These are phyloP conservation scores for Pelagophyceae sp. DNA, from an alignment of 352 stramenopile genomes.

Conservation along the genomic window DNA sequence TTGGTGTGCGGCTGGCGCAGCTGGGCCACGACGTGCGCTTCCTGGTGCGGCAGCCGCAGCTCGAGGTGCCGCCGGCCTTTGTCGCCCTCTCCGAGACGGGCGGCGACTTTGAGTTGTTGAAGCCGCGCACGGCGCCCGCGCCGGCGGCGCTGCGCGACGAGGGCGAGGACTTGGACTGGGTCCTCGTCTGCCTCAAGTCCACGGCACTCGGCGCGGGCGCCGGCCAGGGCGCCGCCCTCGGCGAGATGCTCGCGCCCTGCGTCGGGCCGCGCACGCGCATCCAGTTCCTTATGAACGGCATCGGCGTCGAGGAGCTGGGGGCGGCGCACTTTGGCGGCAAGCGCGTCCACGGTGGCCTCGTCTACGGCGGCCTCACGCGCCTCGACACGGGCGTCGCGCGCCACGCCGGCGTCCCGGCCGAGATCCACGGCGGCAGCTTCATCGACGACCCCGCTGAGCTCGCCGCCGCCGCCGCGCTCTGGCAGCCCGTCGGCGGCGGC, in stretches of 20 bases:
- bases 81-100: background rate
- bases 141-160: too few species aligned
- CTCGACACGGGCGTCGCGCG: background rate
- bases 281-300: slow-evolving; percentile 18
- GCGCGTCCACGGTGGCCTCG: slow-evolving; percentile 11
- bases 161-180: slow-evolving; percentile 9
- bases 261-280: background rate
- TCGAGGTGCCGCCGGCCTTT: background rate
- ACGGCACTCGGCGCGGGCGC: background rate
- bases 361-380: slow-evolving; percentile 14
- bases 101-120: background rate
- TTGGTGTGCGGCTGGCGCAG: slow-evolving; percentile 13
- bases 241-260: background rate
- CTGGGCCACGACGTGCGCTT: slow-evolving; percentile 19
- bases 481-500: background rate
- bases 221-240: background rate
- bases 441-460: slow-evolving; percentile 11
- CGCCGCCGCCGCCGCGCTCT: background rate
- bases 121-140: too few species aligned
- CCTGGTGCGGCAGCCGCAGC: background rate
- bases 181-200: slow-evolving; percentile 15
- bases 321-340: background rate
- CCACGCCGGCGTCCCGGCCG: background rate
- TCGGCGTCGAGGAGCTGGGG: slow-evolving; percentile 10
- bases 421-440: slow-evolving; percentile 1